Evolutionary conservation across 2,329 filamentous ascomycete species (phyloP), one percentile per base, ranked within the genome.

Genomic region (Botryotinia narcissicola): DNA sequence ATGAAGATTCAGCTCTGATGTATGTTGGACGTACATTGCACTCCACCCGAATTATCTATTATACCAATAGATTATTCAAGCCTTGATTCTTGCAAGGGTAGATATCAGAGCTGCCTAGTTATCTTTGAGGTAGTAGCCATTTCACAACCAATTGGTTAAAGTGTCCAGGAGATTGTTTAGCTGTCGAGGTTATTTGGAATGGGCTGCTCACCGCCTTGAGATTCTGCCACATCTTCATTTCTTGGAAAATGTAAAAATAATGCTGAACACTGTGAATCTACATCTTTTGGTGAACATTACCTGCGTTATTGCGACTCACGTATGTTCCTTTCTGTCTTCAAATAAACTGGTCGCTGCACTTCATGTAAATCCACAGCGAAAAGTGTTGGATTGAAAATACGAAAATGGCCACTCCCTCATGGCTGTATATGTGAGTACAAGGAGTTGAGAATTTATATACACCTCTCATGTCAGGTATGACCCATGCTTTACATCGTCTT

Each of bases 1-100:
- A 54, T 57, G 64, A 42, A 57, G 48, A 57, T 54, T 67, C 32
- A 67, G 46, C 46, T 54, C 44, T 37, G 32, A 67, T 68, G 35
- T 54, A 16, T 18, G 25, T 54, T 51, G 64, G 44, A 51, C 25
- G 44, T 67, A 67, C 48, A 68, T 29, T 57, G 35, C 35, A 5
- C 16, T 54, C 20, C 35, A 14, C 29, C 5, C 7, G 35, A 25
- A 32, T 57, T 35, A 42, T 22, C 63, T 51, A 9, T 29, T 37
- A 29, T 54, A 14, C 9, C 8, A 14, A 29, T 20, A 14, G n/a
- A 67, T 16, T 35, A n/a, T 51, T 51, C 63, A 51, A 16, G 6
- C 1, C 20, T 25, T 37, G 35, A 35, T 35, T 1, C 9, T 22
- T 25, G 25, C 10, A 7, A 61, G 35, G 10, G 5, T 18, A 40